These are phyloP conservation scores for Phascolomyces articulosus DNA, from an alignment of 371 early-diverging fungal species.

Conservation along the genomic window DNA sequence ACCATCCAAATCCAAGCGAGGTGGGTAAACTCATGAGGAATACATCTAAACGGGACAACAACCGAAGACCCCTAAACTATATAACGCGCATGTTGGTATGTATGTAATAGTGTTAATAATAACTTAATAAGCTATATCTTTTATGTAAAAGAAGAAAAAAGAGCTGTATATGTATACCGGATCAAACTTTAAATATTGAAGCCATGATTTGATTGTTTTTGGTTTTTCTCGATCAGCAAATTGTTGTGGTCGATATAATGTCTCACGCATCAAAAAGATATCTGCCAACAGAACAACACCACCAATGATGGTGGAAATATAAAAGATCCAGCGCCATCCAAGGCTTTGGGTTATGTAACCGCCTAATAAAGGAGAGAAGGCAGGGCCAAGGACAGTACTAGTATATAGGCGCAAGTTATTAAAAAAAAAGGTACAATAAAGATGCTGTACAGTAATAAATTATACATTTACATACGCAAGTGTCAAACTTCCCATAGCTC, in stretches of 20 bases:
- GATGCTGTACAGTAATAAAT: too few relatives aligned
- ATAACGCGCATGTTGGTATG: too few relatives aligned
- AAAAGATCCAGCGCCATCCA: constrained; percentile 65
- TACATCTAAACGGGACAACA: constrained; percentile 21
- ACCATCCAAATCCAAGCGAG: constrained; percentile 64
- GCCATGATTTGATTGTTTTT: neutral
- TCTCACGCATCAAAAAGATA: constrained; percentile 53
- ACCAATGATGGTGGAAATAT: constrained; percentile 53
- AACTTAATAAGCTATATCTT: too few relatives aligned
- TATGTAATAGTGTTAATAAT: too few relatives aligned
- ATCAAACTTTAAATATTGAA: constrained; percentile 30
- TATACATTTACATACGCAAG: constrained; percentile 40
- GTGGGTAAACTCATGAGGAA: constrained; percentile 26
- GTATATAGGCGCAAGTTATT: too few relatives aligned
- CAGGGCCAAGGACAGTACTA: constrained; percentile 58
- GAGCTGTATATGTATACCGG: constrained; percentile 30
- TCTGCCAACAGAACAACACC: constrained; percentile 40
- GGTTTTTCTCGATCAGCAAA: neutral
- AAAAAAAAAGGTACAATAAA: too few relatives aligned
- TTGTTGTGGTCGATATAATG: constrained; percentile 39
- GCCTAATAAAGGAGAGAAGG: constrained; percentile 57
- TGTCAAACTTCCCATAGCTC: constrained; percentile 37
- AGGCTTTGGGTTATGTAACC: constrained; percentile 53
- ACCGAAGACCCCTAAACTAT: too few relatives aligned
- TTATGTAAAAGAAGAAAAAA: too few relatives aligned